Base-by-base conservation (phyloP, 2,329 filamentous ascomycete species). In the Colletotrichum sp. region DNA sequence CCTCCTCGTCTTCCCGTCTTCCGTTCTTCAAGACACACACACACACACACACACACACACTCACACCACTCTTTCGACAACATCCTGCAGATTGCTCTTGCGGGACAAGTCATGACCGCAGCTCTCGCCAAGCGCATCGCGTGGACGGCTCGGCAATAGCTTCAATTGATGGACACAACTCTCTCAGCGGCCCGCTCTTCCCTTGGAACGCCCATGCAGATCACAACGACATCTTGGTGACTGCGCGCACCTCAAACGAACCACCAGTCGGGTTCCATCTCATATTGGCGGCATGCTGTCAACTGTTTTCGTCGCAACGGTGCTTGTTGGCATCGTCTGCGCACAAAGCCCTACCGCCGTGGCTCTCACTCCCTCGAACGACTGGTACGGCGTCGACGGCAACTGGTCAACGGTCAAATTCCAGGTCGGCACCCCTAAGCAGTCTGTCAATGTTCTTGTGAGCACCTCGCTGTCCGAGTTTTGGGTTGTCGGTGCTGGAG, bases 391-490 rank as follows among this genome's bases (percentile, higher is more conserved):
- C 62, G 87, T 89, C 76, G 93, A 94, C 80, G 93, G 93, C 12
- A 88, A 88, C 75, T 96, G 94, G 94, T 95, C 93, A 18, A 90
- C 92, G 8, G 90, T 94, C 76, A 86, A 86, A 15, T 85, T 95
- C 73, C 89, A 84, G 77, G 86, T 89, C 24, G 91, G 91, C 65
- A 84, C 83, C 9, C 78, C 79, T 16, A 69, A 76, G 3, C 80
- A 81, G 72, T 82, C 84, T 12, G 78, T 86, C 73, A 81, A 84
- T 76, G 81, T 87, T 36, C 79, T 87, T 15, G 87, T 92, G 66
- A 94, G 92, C 78, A 95, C 93, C 8, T 88, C 89, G 15, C 87
- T 92, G 55, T 94, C 93, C 43, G 93, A 95, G 81, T 91, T 93
- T 57, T 95, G 93, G 93, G 88, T 91, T 5, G 85, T 95, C 51